These are phyloP conservation scores for Raffaelea ambrosiae DNA, from an alignment of 2,329 filamentous ascomycete genomes.

Conservation along the genomic window DNA sequence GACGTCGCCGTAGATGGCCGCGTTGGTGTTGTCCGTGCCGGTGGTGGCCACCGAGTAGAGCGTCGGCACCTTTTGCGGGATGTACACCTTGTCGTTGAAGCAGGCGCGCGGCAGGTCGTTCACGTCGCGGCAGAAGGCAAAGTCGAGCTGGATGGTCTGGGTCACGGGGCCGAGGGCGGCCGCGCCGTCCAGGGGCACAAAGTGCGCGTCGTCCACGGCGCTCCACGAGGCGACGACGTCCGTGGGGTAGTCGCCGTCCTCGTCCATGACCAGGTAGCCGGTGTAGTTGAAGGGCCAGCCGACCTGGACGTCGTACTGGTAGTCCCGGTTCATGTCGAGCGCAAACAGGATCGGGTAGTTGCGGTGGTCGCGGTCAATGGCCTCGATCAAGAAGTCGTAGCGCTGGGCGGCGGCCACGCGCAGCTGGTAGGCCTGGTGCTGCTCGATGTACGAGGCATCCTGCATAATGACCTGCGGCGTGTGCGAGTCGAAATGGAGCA, in stretches of 20 bases:
- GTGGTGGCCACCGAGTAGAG: constrained; percentile 62
- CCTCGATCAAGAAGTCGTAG: constrained; percentile 33
- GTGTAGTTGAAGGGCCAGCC: constrained; percentile 31
- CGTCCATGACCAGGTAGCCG: constrained; percentile 32
- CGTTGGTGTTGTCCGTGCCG: constrained; percentile 33
- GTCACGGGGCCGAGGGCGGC: constrained; percentile 30
- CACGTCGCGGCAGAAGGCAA: constrained; percentile 49
- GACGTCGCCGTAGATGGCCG: constrained; percentile 32
- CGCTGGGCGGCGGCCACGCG: constrained; percentile 35
- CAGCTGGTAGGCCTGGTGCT: constrained; percentile 26
- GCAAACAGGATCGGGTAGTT: constrained; percentile 36
- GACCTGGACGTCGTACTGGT: constrained; percentile 19
- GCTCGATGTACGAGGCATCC: constrained; percentile 31
- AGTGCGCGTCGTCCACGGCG: constrained; percentile 54
- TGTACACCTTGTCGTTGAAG: constrained; percentile 59
- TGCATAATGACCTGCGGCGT: constrained; percentile 36
- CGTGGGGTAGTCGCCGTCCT: constrained; percentile 16
- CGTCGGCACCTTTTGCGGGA: constrained; percentile 59
- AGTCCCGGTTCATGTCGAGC: constrained; percentile 36
- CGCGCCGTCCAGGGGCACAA: constrained; percentile 43
- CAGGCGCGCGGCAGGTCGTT: constrained; percentile 55
- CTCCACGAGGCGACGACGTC: constrained; percentile 28
- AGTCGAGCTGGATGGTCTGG: constrained; percentile 46
- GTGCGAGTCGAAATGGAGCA: constrained; percentile 35
- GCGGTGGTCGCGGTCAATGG: constrained; percentile 20